Conservation (phyloP, 495 filamentous ascomycete species). For the Sporormia fimetaria region DNA sequence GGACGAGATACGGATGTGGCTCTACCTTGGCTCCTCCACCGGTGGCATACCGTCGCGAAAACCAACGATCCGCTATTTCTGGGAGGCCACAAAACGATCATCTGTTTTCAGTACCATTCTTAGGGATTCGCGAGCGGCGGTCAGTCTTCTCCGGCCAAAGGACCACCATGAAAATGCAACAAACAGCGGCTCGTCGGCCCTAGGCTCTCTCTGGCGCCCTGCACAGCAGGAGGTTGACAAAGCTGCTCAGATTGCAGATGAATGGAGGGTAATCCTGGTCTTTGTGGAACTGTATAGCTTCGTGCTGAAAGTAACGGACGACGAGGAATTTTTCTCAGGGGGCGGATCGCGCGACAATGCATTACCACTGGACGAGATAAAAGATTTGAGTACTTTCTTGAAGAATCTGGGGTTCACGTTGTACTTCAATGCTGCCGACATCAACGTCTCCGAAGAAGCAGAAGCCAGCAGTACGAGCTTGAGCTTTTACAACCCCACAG, state of each 20-base stretch:
- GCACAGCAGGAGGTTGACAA: constrained; percentile 9
- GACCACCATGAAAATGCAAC: constrained; percentile 12
- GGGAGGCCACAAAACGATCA: constrained; percentile 61
- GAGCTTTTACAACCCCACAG: constrained; percentile 41
- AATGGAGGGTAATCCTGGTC: constrained; percentile 81
- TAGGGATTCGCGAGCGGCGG: constrained; percentile 45
- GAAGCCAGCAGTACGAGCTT: constrained; percentile 40
- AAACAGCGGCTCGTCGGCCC: constrained; percentile 21
- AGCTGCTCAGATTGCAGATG: constrained; percentile 40
- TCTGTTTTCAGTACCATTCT: constrained; percentile 53
- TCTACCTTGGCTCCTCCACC: constrained; percentile 62
- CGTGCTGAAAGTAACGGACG: constrained; percentile 81
- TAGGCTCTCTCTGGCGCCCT: constrained; percentile 17
- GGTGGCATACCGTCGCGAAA: constrained; percentile 32
- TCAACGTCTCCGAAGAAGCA: constrained; percentile 43
- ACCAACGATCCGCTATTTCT: constrained; percentile 78
- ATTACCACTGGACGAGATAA: constrained; percentile 57
- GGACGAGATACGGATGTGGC: constrained; percentile 92
- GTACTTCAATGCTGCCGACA: constrained; percentile 68
- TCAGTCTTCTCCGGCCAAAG: constrained; percentile 44
- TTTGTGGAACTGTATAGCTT: constrained; percentile 94
- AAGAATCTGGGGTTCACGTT: constrained; percentile 88
- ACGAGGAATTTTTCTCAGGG: constrained; percentile 64
- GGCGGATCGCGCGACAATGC: constrained; percentile 45
- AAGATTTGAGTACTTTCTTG: constrained; percentile 67